Evolutionary conservation across 257 asterid species (phyloP), one percentile per base, ranked within the genome.

Genomic region (Scutellaria galericulata): DNA sequence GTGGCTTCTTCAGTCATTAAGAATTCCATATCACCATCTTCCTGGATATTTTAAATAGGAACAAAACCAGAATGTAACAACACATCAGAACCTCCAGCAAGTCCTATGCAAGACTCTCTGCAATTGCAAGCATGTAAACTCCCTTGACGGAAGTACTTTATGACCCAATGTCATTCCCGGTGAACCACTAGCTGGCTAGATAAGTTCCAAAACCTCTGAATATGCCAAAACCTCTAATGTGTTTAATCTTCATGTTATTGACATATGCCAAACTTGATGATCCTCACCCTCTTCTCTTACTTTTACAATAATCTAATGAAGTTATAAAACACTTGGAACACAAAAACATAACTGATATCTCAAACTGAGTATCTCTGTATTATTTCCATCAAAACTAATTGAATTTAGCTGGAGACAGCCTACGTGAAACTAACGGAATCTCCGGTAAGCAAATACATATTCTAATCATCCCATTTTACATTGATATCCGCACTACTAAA

Each of bases 11-110:
- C 61, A 45, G 47, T 7, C 37, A 63, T 12, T 62, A 51, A 46
- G 41, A 41, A 15, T 22, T 12, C 24, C 22, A 18, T 39, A 55
- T 54, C 48, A 64, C 11, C 6, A 39, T 41, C 53, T 39, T 53
- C 61, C 47, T 46, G 47, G 42, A 20, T 56, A 60, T 40, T 53
- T 64, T 56, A 37, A 60, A 72, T 42, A 48, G 9, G 41, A n/a
- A 61, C 44, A 13, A 68, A 2, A 67, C 54, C 58, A 77, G 7
- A 46, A 64, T 37, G 80, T 72, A 74, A 76, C 75, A 74, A 76
- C 75, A 84, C 61, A 66, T 81, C 51, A 41, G 18, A 48, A 11
- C 61, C 24, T 12, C 53, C 65, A 20, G 47, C 45, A 59, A 76
- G 81, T 71, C 55, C 42, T 61, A 42, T 48, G 47, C 66, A 60